A percentile compares a stretch with the other conserved stretches of the same genome.
These are phyloP conservation scores for Talaromyces verruculosus DNA, from an alignment of 2,329 filamentous ascomycete genomes.

Conservation along the genomic window DNA sequence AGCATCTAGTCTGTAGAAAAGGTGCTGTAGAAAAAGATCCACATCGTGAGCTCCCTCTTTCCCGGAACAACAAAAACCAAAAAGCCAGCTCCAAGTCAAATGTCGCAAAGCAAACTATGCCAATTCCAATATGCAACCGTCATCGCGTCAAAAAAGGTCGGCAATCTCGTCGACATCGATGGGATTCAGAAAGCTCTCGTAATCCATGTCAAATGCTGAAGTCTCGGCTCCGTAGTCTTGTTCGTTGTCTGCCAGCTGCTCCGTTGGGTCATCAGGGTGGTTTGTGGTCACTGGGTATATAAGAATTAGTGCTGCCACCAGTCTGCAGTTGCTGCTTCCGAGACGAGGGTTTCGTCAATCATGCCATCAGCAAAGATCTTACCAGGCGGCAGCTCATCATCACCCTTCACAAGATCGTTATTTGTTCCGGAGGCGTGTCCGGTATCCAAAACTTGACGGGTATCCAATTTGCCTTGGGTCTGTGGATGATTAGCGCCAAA, in stretches of 20 bases:
- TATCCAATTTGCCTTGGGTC: not conserved
- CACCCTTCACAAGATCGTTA: slow-evolving; percentile 5
- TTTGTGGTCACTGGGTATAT: not conserved
- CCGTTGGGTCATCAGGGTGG: not conserved
- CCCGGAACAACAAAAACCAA: not conserved
- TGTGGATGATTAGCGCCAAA: not conserved
- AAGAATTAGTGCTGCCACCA: slow-evolving; percentile 20
- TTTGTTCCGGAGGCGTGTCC: not conserved
- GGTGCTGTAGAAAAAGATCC: not conserved
- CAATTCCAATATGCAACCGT: not conserved
- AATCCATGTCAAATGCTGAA: slow-evolving; percentile 11
- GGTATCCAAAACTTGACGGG: not conserved
- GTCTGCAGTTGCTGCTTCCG: slow-evolving; percentile 7
- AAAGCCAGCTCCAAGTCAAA: not conserved
- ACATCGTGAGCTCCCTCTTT: not conserved
- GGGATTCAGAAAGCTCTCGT: slow-evolving; percentile 3
- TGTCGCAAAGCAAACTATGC: not conserved
- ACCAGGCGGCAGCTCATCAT: slow-evolving; percentile 9
- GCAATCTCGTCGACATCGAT: not conserved
- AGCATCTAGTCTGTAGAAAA: not conserved
- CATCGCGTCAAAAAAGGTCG: not conserved
- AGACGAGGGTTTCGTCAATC: slow-evolving; percentile 12
- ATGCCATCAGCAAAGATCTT: slow-evolving; percentile 18
- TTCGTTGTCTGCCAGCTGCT: slow-evolving; percentile 1
- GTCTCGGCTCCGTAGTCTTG: not conserved